Percentiles rank a stretch among this genome's conserved stretches.
Conservation (phyloP, 129 eudicot species). For the Flaveria trinervia region DNA sequence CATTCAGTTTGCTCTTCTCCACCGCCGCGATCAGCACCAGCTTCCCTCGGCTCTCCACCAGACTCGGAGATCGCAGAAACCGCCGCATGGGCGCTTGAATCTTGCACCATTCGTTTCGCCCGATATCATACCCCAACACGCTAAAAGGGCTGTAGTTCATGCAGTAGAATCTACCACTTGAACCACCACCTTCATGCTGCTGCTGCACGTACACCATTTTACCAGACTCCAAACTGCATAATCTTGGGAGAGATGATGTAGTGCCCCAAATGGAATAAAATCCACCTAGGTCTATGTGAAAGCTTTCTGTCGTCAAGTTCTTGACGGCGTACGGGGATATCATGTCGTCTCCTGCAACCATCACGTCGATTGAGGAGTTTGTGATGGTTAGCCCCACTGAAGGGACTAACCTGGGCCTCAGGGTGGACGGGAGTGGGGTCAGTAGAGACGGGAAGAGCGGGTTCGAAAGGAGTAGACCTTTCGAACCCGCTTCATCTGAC, state of each 20-base stretch:
- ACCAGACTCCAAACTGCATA: constrained; percentile 90
- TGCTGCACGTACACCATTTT: constrained; percentile 50
- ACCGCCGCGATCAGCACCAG: constrained; percentile 73
- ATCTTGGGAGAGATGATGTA: constrained; percentile 73
- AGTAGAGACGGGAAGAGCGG: constrained; percentile 52
- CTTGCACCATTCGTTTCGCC: constrained; percentile 58
- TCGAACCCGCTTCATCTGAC: constrained; percentile 79
- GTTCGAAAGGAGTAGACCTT: constrained; percentile 60
- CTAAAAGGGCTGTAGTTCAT: constrained; percentile 94
- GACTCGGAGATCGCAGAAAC: constrained; percentile 72
- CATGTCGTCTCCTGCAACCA: constrained; percentile 83
- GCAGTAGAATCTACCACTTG: constrained; percentile 63
- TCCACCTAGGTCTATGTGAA: constrained; percentile 75
- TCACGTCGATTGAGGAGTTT: constrained; percentile 63
- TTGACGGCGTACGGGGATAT: constrained; percentile 96
- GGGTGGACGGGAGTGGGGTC: constrained; percentile 69
- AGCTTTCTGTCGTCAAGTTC: constrained; percentile 81
- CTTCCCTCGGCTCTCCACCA: constrained; percentile 64
- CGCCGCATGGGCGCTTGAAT: constrained; percentile 92
- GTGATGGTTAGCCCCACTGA: constrained; percentile 68
- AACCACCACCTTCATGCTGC: not conserved
- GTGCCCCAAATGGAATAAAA: constrained; percentile 91
- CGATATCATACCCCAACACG: constrained; percentile 58
- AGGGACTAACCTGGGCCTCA: constrained; percentile 77
- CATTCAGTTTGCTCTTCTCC: constrained; percentile 88